Base-by-base conservation (phyloP, 768 basidiomycete species). In the Lactarius quietus region DNA sequence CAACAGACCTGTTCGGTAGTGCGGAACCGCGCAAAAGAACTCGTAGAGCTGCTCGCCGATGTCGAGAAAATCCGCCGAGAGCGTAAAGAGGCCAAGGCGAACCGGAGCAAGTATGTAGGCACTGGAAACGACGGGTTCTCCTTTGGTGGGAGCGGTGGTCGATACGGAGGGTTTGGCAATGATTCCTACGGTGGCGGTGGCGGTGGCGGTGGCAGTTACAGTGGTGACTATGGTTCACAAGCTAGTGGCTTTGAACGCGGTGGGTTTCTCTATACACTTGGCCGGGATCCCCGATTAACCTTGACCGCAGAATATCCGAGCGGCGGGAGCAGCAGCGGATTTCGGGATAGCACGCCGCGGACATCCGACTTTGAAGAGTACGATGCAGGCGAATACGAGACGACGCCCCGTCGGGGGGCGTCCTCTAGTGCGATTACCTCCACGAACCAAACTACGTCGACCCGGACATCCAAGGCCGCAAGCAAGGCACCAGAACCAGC, bases 311-410 rank as follows among this genome's bases (percentile, higher is more conserved):
- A 70, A 0, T 69, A 71, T 33, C 62, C 70, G 35, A 53, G 62
- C 28, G 79, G 81, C 52, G 79, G 81, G 52, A 81, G 84, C 45
- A 79, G 81, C 61, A 78, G 81, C 52, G 82, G 82, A 1, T 92
- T 89, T 77, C 80, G 83, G 58, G 90, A 93, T 66, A 79, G 76
- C 36, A 74, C 76, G 9, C 76, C 84, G 45, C 78, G 85, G 18
- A 78, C 80, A 62, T 83, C 84, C 5, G 65, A 66, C 29, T 98
- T 86, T 69, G 95, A 98, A 71, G 95, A 98, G 74, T 99, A 99
- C 75, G 92, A 96, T 69, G 97, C 96, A 15, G 96, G 96, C 2
- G 93, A 93, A 64, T 95, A 98, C 66, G 94, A 96, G n/a, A 76
- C 73, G 45, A 75, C 70, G 67, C 77, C 73, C 67, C 81, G 75